phyloP scores from a whole-genome alignment of 192 early-diverging fungal genomes.

The Podila minutissima region DNA sequence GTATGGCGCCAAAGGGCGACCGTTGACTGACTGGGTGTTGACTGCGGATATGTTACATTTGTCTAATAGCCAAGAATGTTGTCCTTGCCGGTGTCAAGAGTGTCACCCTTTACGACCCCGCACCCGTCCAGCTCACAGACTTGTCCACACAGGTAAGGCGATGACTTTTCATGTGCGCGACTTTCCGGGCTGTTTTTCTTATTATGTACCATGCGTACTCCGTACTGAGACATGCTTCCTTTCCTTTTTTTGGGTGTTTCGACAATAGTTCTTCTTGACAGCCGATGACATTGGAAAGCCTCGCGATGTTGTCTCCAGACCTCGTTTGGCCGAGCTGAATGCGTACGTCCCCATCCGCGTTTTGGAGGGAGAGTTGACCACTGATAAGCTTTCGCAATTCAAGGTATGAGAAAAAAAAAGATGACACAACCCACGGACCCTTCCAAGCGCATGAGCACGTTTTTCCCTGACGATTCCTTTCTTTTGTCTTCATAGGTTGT shows the following conservation, averaged over 20 bases:
- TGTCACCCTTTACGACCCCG: conserved; percentile 93
- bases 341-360: conserved; percentile 95
- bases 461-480: background rate
- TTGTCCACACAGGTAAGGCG: conserved; percentile 84
- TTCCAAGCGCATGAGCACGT: background rate
- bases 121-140: conserved; percentile 78
- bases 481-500: conserved; percentile 66
- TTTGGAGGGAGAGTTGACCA: conserved; percentile 79
- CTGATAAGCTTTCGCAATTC: conserved; percentile 68
- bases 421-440: background rate
- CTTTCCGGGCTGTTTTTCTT: background rate
- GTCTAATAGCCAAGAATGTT: conserved; percentile 90
- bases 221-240: background rate
- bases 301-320: conserved; percentile 77
- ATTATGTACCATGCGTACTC: background rate
- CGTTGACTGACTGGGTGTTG: background rate
- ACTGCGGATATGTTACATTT: background rate
- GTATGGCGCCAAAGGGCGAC: background rate
- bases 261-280: conserved; percentile 86
- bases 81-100: conserved; percentile 99
- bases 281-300: conserved; percentile 88
- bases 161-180: background rate
- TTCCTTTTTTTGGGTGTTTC: background rate
- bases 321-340: conserved; percentile 94
- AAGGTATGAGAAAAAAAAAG: conserved; percentile 46